Conservation (phyloP, 2,329 filamentous ascomycete genomes). For the Alternaria gansuensis region DNA sequence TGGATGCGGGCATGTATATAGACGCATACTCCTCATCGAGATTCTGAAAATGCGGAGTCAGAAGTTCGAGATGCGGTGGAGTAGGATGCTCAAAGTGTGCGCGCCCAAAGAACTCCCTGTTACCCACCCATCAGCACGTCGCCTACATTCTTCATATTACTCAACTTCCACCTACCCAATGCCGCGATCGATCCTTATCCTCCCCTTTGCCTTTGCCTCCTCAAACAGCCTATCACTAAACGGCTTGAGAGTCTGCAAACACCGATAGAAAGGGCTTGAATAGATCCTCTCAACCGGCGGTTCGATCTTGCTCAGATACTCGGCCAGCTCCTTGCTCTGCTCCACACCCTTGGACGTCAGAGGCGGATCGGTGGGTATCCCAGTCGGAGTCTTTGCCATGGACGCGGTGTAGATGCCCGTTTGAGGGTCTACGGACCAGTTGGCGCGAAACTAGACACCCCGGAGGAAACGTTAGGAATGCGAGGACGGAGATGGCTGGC, state of each 20-base stretch:
- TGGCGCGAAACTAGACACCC: slow-evolving; percentile 76
- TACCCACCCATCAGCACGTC: neutral
- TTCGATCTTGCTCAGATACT: slow-evolving; percentile 67
- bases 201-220: slow-evolving; percentile 46
- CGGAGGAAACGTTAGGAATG: slow-evolving; percentile 31
- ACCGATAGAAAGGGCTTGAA: slow-evolving; percentile 57
- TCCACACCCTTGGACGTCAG: slow-evolving; percentile 86
- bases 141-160: neutral
- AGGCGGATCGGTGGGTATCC: slow-evolving; percentile 85
- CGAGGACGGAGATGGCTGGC: slow-evolving; percentile 18
- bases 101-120: slow-evolving; percentile 83
- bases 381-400: slow-evolving; percentile 76
- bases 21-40: slow-evolving; percentile 67
- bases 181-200: slow-evolving; percentile 63
- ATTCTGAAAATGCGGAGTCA: slow-evolving; percentile 73
- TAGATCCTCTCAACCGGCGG: slow-evolving; percentile 81
- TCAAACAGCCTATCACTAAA: slow-evolving; percentile 48
- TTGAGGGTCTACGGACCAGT: slow-evolving; percentile 83
- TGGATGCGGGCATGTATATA: slow-evolving; percentile 71
- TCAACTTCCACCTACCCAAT: slow-evolving; percentile 55
- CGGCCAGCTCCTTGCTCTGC: slow-evolving; percentile 80
- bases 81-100: slow-evolving; percentile 86
- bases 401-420: slow-evolving; percentile 80
- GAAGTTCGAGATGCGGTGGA: slow-evolving; percentile 70
- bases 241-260: slow-evolving; percentile 53